These are phyloP conservation scores for Chaetomium olivaceum DNA, from an alignment of 2,329 filamentous ascomycete species.

Conservation along the genomic window DNA sequence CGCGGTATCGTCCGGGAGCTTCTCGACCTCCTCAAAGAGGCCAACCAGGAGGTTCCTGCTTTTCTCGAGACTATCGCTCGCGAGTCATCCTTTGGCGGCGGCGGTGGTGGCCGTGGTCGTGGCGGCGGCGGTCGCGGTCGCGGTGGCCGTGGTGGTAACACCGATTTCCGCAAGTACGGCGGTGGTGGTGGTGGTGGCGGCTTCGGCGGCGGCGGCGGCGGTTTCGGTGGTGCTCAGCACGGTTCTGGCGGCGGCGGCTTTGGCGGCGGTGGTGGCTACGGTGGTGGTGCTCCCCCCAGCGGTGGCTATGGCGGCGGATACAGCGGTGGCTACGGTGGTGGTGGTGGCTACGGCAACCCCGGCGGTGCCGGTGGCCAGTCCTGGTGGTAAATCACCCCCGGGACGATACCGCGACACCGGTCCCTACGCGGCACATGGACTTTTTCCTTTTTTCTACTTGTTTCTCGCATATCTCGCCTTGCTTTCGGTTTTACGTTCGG, in stretches of 20 bases:
- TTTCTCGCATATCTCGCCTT: slow-evolving; percentile 25
- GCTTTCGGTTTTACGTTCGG: slow-evolving; percentile 30
- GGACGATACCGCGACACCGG: slow-evolving; percentile 17
- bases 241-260: slow-evolving; percentile 47
- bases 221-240: slow-evolving; percentile 46
- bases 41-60: slow-evolving; percentile 90
- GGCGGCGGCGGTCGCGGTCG: slow-evolving; percentile 70
- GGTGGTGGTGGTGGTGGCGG: slow-evolving; percentile 56
- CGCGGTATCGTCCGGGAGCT: slow-evolving; percentile 95
- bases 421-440: background rate
- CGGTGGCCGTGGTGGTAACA: slow-evolving; percentile 69
- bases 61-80: slow-evolving; percentile 98
- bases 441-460: slow-evolving; percentile 26
- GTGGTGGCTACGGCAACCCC: slow-evolving; percentile 68
- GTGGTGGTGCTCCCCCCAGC: slow-evolving; percentile 34
- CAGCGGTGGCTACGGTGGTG: slow-evolving; percentile 44
- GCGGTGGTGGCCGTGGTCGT: slow-evolving; percentile 63
- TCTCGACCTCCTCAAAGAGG: slow-evolving; percentile 96
- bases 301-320: slow-evolving; percentile 38
- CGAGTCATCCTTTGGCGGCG: slow-evolving; percentile 83
- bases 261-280: slow-evolving; percentile 43
- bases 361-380: slow-evolving; percentile 63
- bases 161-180: slow-evolving; percentile 84
- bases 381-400: slow-evolving; percentile 60
- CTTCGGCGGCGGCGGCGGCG: slow-evolving; percentile 48